Base-by-base conservation (phyloP, 2,329 filamentous ascomycete species). In the Microdochium paspali region DNA sequence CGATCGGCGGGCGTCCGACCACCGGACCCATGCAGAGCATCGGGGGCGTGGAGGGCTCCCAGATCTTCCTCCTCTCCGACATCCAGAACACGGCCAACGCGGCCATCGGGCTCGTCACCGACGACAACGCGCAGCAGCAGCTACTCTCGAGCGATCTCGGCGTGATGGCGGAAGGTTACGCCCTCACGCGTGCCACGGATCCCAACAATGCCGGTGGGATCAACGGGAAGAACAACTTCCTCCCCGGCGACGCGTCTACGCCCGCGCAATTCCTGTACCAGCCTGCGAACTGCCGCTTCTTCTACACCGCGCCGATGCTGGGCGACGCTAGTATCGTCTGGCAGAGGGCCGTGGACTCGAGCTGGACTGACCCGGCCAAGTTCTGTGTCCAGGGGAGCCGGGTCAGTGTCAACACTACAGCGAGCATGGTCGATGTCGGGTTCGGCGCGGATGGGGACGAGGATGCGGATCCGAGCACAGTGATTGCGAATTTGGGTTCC, bases 11-110 rank as follows among this genome's bases (percentile, higher is more conserved):
- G 1, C 61, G 62, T 1, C 67, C 68, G 24, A 63, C 63, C 46
- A 58, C 61, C 10, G 67, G 71, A 1, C 61, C 62, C 3, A 76
- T 76, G 57, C 73, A 77, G 55, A 69, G 71, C 30, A 60, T 76
- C 28, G 72, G 66, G 6, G 72, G 71, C 43, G 69, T 71, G 44
- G 72, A 76, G 55, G 74, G 74, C 10, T 63, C 64, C 2, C 62
- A 67, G 51, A 57, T 66, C 4, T 62, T 66, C 49, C 49, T 46
- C 30, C 54, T 67, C 32, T 49, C 55, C 25, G 56, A 61, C 25
- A 55, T 67, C n/a, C 48, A 53, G 10, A 46, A 47, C 3, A 54
- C 57, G 2, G 58, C 64, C n/a, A 42, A 53, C 10, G 56, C 58
- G 2, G 53, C 58, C 12, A 44, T 66, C 13, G 44, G 48, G 4